Conservation (phyloP, 2,329 filamentous ascomycete genomes). For the Ophiostoma sp. region DNA sequence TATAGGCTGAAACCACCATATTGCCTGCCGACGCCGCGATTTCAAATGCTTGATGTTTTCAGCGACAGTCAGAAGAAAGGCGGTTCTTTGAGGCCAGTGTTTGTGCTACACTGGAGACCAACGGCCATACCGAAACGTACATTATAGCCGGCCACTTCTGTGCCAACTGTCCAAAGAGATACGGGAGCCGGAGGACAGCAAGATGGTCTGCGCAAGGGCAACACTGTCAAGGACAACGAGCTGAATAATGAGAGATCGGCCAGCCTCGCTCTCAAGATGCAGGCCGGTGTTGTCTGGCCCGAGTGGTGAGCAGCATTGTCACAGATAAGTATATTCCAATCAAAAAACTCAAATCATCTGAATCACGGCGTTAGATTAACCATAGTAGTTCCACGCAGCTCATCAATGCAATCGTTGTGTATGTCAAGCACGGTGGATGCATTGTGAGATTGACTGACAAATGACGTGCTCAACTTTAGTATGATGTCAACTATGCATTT, state of each 20-base stretch:
- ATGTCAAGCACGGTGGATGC: background rate
- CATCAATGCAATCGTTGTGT: background rate
- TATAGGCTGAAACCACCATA: too few species aligned
- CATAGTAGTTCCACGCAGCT: background rate
- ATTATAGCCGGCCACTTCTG: too few species aligned
- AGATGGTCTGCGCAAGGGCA: background rate
- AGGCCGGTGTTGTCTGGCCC: background rate
- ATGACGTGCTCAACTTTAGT: background rate
- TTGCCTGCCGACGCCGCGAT: background rate
- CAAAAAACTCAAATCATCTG: too few species aligned
- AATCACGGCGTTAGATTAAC: too few species aligned
- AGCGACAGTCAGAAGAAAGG: too few species aligned
- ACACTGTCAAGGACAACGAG: background rate
- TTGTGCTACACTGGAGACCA: background rate
- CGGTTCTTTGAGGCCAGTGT: too few species aligned
- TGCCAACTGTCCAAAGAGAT: background rate
- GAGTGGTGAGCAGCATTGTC: background rate
- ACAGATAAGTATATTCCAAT: too few species aligned
- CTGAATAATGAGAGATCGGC: background rate
- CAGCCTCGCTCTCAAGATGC: constrained; percentile 1
- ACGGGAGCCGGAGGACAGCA: background rate
- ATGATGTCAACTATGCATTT: background rate
- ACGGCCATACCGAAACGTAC: background rate
- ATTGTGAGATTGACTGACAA: background rate
- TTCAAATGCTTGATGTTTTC: background rate